Evolutionary conservation across 495 filamentous ascomycete species (phyloP).

Genomic region (Articulospora tetracladia): DNA sequence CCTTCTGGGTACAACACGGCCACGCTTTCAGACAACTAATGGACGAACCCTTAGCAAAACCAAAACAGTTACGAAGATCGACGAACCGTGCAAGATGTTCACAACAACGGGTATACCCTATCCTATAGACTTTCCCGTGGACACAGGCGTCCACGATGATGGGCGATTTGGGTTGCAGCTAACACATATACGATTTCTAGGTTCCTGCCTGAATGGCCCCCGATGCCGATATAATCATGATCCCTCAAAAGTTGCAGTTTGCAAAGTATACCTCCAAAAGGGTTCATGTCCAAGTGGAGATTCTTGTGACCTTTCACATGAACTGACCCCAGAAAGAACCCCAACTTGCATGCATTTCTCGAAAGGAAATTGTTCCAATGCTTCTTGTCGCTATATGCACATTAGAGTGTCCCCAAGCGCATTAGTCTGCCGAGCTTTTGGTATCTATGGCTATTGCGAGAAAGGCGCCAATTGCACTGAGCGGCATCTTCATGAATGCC

Average conservation of each 20-base stretch:
- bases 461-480: conserved; percentile 75
- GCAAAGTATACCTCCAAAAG: conserved; percentile 79
- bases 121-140: conserved; percentile 9
- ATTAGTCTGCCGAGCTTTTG: conserved; percentile 81
- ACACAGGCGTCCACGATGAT: not conserved
- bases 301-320: conserved; percentile 91
- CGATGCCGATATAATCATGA: conserved; percentile 83
- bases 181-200: conserved; percentile 40
- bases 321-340: conserved; percentile 77
- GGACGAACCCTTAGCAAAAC: conserved; percentile 28
- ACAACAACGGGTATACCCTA: conserved; percentile 81
- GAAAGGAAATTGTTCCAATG: conserved; percentile 85
- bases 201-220: conserved; percentile 77
- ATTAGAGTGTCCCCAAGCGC: conserved; percentile 76
- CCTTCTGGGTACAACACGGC: not conserved
- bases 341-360: conserved; percentile 88
- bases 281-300: conserved; percentile 75
- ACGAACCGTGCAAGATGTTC: conserved; percentile 84
- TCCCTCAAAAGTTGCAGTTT: conserved; percentile 82
- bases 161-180: conserved; percentile 18
- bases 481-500: conserved; percentile 87
- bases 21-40: conserved; percentile 7
- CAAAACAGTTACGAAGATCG: conserved; percentile 59
- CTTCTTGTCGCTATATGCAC: conserved; percentile 86
- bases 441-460: conserved; percentile 83